Percentiles rank a stretch among this genome's conserved stretches.
phyloP scores from a whole-genome alignment of 495 filamentous ascomycete species.

The Xylaria acuta region DNA sequence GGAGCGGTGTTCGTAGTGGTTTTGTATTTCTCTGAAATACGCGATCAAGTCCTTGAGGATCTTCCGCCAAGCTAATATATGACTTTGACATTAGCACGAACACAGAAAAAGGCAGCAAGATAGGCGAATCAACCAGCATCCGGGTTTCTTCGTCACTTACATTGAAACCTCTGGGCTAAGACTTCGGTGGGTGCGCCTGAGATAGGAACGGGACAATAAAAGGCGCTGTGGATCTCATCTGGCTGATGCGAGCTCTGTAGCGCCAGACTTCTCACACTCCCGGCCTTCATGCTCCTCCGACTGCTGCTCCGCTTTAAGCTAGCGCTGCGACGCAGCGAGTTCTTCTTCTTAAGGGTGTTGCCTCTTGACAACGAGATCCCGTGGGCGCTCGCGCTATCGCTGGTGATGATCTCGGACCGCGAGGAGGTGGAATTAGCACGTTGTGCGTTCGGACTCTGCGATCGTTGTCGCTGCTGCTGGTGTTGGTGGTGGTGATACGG shows the following conservation, averaged over 20 bases:
- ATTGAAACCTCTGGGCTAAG: conserved; percentile 86
- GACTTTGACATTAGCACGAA: conserved; percentile 1
- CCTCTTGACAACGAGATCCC: conserved; percentile 63
- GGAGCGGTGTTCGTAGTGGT: conserved; percentile 83
- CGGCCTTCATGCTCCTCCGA: conserved; percentile 74
- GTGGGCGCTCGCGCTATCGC: conserved; percentile 46
- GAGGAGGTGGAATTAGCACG: conserved; percentile 55
- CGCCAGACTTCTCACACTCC: conserved; percentile 77
- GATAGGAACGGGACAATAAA: conserved; percentile 88
- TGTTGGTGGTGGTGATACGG: conserved; percentile 29
- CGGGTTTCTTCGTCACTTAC: conserved; percentile 55
- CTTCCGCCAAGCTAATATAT: conserved; percentile 82
- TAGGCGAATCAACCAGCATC: background rate
- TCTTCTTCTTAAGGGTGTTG: conserved; percentile 86
- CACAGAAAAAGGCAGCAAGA: background rate
- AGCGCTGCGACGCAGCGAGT: conserved; percentile 71
- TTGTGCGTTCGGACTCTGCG: conserved; percentile 49
- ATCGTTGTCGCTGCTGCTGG: conserved; percentile 30
- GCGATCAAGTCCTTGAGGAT: conserved; percentile 92
- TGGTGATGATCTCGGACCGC: conserved; percentile 51
- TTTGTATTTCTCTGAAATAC: conserved; percentile 93
- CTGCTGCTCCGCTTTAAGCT: conserved; percentile 84
- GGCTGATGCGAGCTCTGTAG: conserved; percentile 67
- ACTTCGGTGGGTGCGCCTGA: conserved; percentile 86
- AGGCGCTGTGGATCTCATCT: conserved; percentile 81